These are phyloP conservation scores for Aspergillus taichungensis DNA, from an alignment of 495 filamentous ascomycete genomes.

Conservation along the genomic window DNA sequence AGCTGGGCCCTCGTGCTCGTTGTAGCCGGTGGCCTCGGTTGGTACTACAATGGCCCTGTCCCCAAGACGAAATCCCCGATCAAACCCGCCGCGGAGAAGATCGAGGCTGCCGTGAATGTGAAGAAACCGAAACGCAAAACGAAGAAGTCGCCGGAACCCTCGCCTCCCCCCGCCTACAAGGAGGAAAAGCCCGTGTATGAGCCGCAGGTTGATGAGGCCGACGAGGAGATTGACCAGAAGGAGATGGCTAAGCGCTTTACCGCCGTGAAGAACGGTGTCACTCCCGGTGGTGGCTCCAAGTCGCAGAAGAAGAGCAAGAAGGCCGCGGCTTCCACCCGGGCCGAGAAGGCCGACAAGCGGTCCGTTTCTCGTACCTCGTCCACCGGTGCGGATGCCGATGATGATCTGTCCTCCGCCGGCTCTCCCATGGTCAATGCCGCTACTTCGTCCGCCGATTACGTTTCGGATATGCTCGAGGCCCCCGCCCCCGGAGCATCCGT, in stretches of 20 bases:
- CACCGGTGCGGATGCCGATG: slow-evolving; percentile 73
- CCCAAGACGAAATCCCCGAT: slow-evolving; percentile 26
- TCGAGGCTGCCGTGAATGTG: slow-evolving; percentile 19
- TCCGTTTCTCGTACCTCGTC: slow-evolving; percentile 54
- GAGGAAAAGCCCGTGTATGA: slow-evolving; percentile 33
- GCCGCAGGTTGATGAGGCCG: slow-evolving; percentile 37
- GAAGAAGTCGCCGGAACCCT: slow-evolving; percentile 25
- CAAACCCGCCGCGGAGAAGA: slow-evolving; percentile 27
- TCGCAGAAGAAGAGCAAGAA: slow-evolving; percentile 56
- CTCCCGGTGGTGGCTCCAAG: slow-evolving; percentile 24
- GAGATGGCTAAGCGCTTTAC: slow-evolving; percentile 67
- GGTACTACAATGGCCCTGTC: slow-evolving; percentile 36
- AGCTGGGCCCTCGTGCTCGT: slow-evolving; percentile 52
- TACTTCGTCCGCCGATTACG: slow-evolving; percentile 45
- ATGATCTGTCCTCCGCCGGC: slow-evolving; percentile 58
- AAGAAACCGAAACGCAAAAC: slow-evolving; percentile 39
- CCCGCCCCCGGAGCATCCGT: slow-evolving; percentile 59
- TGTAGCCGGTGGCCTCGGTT: slow-evolving; percentile 38
- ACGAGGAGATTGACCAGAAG: slow-evolving; percentile 54
- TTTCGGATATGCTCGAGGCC: slow-evolving; percentile 84
- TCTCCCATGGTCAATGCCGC: slow-evolving; percentile 49
- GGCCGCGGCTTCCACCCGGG: slow-evolving; percentile 13
- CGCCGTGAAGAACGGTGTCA: slow-evolving; percentile 55
- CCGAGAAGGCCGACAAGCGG: slow-evolving; percentile 27
- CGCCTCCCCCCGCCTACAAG: slow-evolving; percentile 18